phyloP scores from a whole-genome alignment of 306 rosid species.

The Hippophae rhamnoides region DNA sequence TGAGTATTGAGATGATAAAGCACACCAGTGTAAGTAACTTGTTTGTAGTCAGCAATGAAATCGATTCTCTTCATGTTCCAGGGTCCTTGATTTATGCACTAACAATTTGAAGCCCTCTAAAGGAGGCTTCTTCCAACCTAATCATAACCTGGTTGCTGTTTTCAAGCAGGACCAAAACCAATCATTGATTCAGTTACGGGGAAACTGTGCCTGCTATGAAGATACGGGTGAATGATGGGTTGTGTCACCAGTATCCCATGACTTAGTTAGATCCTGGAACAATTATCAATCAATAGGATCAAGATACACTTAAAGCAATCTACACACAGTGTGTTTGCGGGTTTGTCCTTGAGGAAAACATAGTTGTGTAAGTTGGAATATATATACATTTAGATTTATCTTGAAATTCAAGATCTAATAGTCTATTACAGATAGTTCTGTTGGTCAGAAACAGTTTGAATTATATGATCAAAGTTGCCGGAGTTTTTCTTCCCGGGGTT shows the following conservation, averaged over 20 bases:
- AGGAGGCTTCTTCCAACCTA: neutral
- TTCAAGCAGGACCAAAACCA: slow-evolving; percentile 60
- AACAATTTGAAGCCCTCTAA: neutral
- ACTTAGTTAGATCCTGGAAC: neutral
- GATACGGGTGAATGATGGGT: slow-evolving; percentile 9
- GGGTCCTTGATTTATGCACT: too few species aligned
- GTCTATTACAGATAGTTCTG: too few species aligned
- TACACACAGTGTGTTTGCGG: too few species aligned
- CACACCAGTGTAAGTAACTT: slow-evolving; percentile 4
- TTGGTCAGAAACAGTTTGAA: too few species aligned
- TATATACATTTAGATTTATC: too few species aligned
- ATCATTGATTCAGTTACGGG: slow-evolving; percentile 64
- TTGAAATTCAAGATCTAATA: too few species aligned
- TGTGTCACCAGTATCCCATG: neutral
- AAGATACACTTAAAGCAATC: too few species aligned
- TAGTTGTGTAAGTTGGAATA: too few species aligned
- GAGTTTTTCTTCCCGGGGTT: too few species aligned
- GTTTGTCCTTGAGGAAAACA: too few species aligned
- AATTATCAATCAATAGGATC: neutral
- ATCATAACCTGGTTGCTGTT: slow-evolving; percentile 1
- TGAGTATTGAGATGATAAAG: neutral
- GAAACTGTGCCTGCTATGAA: slow-evolving; percentile 54
- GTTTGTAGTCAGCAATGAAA: neutral
- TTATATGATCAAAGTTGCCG: too few species aligned
- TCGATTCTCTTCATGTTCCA: too few species aligned